phyloP scores from a whole-genome alignment of 768 basidiomycete species.

The Lactifluus hygrophoroides region DNA sequence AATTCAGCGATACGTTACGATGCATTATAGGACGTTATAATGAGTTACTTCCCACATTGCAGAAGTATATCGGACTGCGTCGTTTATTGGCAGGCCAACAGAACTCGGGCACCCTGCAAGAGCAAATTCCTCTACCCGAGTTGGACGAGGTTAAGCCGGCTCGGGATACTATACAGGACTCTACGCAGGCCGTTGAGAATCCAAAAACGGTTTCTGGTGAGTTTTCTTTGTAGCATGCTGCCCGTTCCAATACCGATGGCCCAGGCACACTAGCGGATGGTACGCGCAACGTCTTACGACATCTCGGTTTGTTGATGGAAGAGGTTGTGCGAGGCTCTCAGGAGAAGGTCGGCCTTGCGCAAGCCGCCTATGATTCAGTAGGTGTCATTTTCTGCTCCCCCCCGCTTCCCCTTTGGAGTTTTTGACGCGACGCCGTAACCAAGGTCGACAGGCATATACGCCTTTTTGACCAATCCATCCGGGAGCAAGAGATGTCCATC shows the following conservation, averaged over 20 bases:
- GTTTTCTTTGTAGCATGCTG: not conserved
- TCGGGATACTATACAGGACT: not conserved
- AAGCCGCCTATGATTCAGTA: conserved; percentile 21
- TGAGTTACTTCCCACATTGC: conserved; percentile 11
- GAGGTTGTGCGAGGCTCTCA: conserved; percentile 19
- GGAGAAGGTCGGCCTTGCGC: conserved; percentile 20
- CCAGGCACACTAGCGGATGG: not conserved
- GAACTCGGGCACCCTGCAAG: not conserved
- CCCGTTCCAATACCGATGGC: not conserved
- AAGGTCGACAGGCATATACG: conserved; percentile 77
- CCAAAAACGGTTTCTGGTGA: not conserved
- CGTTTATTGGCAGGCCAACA: not conserved
- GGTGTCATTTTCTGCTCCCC: not conserved
- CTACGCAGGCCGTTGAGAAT: not conserved
- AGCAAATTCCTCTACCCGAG: not conserved
- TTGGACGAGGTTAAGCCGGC: not conserved
- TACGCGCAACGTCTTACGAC: conserved; percentile 10
- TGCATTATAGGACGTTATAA: conserved; percentile 8
- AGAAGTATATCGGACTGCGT: conserved; percentile 13
- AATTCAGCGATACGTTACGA: not conserved
- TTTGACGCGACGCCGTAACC: not conserved
- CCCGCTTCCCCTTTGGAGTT: not conserved
- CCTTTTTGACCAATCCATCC: conserved; percentile 66
- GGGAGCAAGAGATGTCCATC: conserved; percentile 49
- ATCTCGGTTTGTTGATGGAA: conserved; percentile 16